phyloP scores from a whole-genome alignment of 2,329 filamentous ascomycete species.

The Calonectria pauciramosa region DNA sequence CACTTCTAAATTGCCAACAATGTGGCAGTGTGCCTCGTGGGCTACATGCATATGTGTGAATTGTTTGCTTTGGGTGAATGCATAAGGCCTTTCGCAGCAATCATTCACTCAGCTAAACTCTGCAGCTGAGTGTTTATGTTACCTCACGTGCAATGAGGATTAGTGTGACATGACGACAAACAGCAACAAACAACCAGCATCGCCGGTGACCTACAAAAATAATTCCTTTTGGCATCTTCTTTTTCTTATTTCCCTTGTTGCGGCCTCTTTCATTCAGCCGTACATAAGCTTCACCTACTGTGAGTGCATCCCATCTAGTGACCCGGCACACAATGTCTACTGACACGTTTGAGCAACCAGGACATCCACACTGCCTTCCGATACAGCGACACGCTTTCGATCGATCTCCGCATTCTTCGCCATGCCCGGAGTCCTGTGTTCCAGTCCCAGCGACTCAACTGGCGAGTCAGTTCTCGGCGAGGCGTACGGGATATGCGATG shows the following conservation, averaged over 20 bases:
- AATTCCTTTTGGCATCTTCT: neutral
- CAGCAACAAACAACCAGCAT: neutral
- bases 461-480: neutral
- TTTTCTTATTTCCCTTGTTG: neutral
- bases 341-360: neutral
- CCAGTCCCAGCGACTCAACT: neutral
- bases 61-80: neutral
- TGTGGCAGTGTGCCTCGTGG: neutral
- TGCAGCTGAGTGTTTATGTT: neutral
- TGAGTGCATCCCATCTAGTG: neutral
- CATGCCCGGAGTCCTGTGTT: neutral
- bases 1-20: neutral
- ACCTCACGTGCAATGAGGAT: neutral
- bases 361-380: neutral
- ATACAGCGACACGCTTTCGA: neutral
- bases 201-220: neutral
- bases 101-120: neutral
- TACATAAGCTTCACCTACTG: neutral
- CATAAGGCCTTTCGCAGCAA: neutral
- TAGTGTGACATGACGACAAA: neutral
- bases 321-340: neutral
- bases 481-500: neutral
- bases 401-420: neutral
- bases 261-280: neutral
- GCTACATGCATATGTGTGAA: no score